Conservation (phyloP, 306 rosid species). For the Hippophae tibetana region DNA sequence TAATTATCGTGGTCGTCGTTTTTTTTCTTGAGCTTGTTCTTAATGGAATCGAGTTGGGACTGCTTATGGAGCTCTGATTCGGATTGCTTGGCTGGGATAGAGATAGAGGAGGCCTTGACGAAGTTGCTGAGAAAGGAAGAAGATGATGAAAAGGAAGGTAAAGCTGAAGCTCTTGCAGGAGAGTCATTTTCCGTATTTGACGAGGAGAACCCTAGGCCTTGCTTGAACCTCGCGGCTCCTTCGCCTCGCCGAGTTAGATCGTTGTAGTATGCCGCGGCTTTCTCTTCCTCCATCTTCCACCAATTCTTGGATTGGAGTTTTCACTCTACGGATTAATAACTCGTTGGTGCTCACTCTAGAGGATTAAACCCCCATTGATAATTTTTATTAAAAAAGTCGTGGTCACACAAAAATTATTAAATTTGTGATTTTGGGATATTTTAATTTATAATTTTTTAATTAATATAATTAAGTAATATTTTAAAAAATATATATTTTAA, state of each 20-base stretch:
- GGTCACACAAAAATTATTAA: too few species aligned
- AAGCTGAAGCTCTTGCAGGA: constrained; percentile 35
- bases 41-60: constrained; percentile 51
- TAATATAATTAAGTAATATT: too few species aligned
- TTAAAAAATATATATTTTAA: too few species aligned
- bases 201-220: constrained; percentile 76
- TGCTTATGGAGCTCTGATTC: constrained; percentile 46
- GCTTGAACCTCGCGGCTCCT: constrained; percentile 86
- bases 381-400: too few species aligned
- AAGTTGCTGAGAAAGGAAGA: constrained; percentile 71
- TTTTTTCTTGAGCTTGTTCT: constrained; percentile 58
- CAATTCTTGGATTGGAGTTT: neutral
- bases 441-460: too few species aligned
- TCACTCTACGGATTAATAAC: too few species aligned
- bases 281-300: constrained; percentile 66
- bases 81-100: constrained; percentile 38
- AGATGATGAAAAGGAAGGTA: constrained; percentile 27
- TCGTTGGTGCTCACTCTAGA: too few species aligned
- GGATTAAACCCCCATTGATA: too few species aligned
- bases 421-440: too few species aligned
- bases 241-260: constrained; percentile 72
- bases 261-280: constrained; percentile 89
- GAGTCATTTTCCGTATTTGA: constrained; percentile 29
- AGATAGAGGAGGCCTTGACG: constrained; percentile 45
- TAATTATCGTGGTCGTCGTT: constrained; percentile 13